Evolutionary conservation across 1,284 basidiomycete genomes (phyloP), one percentile per base, ranked within the genome.

Genomic region (Leucoagaricus sp.): DNA sequence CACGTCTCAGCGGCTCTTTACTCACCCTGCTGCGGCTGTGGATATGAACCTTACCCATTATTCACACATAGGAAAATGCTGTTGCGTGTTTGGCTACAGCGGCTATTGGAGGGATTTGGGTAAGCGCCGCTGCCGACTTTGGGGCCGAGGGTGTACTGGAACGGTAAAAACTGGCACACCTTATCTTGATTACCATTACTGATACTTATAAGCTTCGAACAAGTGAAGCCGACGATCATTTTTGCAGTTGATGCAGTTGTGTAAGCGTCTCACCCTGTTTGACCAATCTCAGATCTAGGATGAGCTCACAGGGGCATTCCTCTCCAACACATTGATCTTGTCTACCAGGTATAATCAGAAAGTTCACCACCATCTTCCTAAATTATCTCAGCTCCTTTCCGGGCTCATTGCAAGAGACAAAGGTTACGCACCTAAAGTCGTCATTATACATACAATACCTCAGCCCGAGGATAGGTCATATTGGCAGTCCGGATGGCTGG

Each of bases 111-210:
- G 84, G 79, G n/a, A 86, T 92, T 19, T 93, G 89, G 89, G 86
- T 89, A 49, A 89, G 87, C 61, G 91, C 90, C n/a, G 91, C 93
- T 4, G 86, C 91, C 9, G 93, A 96, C 69, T 94, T 95, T 74
- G 93, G 89, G 12, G 79, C 90, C 15, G 83, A 87, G 61, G 93
- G 92, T 5, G 90, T 93, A 1, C 76, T 91, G 47, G 93, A 95
- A 73, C 81, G 93, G 81, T 84, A 64, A 38, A 63, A 72, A 66
- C 12, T 40, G 21, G 36, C 31, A 29, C 40, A 52, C 34, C 49
- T 53, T 45, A 49, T 46, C 69, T 57, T 64, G 21, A 65, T 60
- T 9, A 29, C 44, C 45, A 38, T 48, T 53, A 52, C 49, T 55
- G 46, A 60, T 61, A 23, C 47, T 45, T 40, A 36, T 34, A 61